These are phyloP conservation scores for Stemphylium lycopersici DNA, from an alignment of 2,329 filamentous ascomycete species.

Conservation along the genomic window DNA sequence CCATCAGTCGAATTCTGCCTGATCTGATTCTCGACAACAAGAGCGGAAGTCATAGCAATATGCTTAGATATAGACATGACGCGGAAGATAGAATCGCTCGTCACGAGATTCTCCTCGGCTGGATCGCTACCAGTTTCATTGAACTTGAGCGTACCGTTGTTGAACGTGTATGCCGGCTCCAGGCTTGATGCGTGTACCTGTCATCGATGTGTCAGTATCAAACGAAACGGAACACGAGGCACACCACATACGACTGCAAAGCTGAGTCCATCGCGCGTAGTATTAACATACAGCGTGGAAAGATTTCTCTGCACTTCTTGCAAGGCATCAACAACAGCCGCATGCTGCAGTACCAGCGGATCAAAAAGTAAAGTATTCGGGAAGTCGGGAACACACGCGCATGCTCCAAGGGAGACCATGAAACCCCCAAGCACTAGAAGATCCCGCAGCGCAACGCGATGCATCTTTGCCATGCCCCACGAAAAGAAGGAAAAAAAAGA, in stretches of 20 bases:
- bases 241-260: slow-evolving; percentile 35
- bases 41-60: slow-evolving; percentile 32
- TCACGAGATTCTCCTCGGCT: slow-evolving; percentile 19
- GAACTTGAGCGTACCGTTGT: slow-evolving; percentile 38
- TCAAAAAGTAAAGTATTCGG: slow-evolving; percentile 27
- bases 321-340: slow-evolving; percentile 32
- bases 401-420: slow-evolving; percentile 4
- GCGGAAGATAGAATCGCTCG: slow-evolving; percentile 40
- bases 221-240: background rate
- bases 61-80: slow-evolving; percentile 40
- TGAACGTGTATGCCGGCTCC: slow-evolving; percentile 30
- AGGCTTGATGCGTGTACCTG: slow-evolving; percentile 38
- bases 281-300: slow-evolving; percentile 24
- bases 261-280: slow-evolving; percentile 37
- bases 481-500: too few species aligned
- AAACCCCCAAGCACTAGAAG: slow-evolving; percentile 1
- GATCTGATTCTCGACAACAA: slow-evolving; percentile 26
- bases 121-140: slow-evolving; percentile 28
- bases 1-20: background rate
- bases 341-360: slow-evolving; percentile 25
- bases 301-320: slow-evolving; percentile 26
- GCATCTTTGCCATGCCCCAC: too few species aligned
- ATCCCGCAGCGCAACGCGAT: background rate
- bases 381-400: slow-evolving; percentile 36
- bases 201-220: background rate